Base-by-base conservation (phyloP, 2,329 filamentous ascomycete species). In the Graphiopsis chlorocephala region DNA sequence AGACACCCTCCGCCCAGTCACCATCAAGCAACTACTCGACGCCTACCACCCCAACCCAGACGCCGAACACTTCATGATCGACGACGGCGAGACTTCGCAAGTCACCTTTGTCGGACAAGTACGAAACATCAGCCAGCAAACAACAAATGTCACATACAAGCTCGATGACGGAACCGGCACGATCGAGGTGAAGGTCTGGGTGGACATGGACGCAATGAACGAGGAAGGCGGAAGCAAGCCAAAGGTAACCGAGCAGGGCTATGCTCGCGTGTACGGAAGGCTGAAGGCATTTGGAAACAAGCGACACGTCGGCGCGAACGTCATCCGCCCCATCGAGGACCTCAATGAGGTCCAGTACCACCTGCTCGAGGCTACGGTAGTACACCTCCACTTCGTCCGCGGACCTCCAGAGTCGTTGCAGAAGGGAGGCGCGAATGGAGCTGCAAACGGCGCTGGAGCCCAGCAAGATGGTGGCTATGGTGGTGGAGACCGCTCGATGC, bases 311-410 rank as follows among this genome's bases (percentile, higher is more conserved):
- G 88, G 86, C 68, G 90, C 92, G 48, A 89, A 93, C 77, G 86
- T 91, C 72, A 88, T 99, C 68, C 89, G 93, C 62, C 88, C 90
- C 4, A 82, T 98, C 63, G 82, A 85, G 63, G 91, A 97, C 78
- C 90, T 90, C 81, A 97, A 99, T 81, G 95, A 99, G 83, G 86
- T 98, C 76, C 90, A 90, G 75, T 96, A 92, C 77, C 95, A 98
- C 79, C 80, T 97, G 69, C 87, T 99, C 61, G 94, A 99, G 80
- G 90, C 92, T 28, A 91, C 93, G 6, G 91, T 90, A 65, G 90
- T 96, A 58, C 95, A 99, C 80, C 82, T 99, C 59, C 89, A 89
- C 79, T 90, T 93, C 77, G 91, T 89, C 15, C 86, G 87, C 52
- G 93, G 93, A 0, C 85, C 88, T 3, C 82, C 78, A 2, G 80